Base-by-base conservation (phyloP, 2,329 filamentous ascomycete genomes). In the Conoideocrella luteorostrata region DNA sequence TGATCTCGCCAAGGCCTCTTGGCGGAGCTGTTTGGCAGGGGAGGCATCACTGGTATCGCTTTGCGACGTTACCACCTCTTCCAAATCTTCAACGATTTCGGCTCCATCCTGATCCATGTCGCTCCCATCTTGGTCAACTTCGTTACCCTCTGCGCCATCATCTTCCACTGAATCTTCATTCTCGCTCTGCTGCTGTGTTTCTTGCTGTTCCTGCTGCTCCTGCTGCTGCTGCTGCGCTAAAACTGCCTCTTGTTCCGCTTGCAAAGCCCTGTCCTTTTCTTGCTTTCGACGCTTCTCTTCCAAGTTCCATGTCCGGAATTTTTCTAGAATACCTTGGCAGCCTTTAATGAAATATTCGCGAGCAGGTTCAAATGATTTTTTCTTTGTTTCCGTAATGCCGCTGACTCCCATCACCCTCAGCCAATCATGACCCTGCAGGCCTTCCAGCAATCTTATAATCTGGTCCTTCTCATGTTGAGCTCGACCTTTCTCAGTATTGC, bases 361-460 rank as follows among this genome's bases (percentile, higher is more conserved):
- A 48, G 93, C 93, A 3, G 85, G 82, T 63, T 95, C 88, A 63
- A 88, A 96, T 23, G 84, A 78, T 62, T 86, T 93, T 65, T 88
- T 91, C 57, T 88, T 87, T 18, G 80, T 81, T 57, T 96, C 90
- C 0, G 88, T 94, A 29, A 94, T 69, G 17, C 78, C 88, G 50
- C 82, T 91, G 26, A 97, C 84, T 21, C 91, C 93, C 81, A 98
- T 89, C 4, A 90, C 78, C 48, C 86, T 83, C 45, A 96, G 72
- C 93, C 93, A 98, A 63, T 97, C 93, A 46, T 86, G 88, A 3
- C 91, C 87, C 60, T 88, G 85, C 1, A 98, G 74, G 15, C 88
- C 88, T 43, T 93, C 88, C 6, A 96, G 73, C 13, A 84, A 63
- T 26, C 79, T 72, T 43, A 79, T 74, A 32, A 84, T 76, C 53